Base-by-base conservation (phyloP, 2,329 filamentous ascomycete genomes). In the Alternaria triticimaculans region DNA sequence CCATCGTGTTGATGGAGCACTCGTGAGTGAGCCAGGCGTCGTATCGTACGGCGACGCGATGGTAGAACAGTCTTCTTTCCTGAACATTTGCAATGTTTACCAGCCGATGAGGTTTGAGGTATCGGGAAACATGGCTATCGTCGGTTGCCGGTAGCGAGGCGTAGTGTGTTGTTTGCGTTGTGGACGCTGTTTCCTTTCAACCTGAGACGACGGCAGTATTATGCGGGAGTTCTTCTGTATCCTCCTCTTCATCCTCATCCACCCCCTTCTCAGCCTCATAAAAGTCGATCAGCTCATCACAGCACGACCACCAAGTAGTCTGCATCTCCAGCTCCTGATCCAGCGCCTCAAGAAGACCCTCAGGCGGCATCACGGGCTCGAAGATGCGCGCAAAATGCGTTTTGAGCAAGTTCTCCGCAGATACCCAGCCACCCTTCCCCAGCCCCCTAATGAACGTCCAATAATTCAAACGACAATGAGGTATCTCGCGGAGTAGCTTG, bases 251-350 rank as follows among this genome's bases (percentile, higher is more conserved):
- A n/a, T 11, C 15, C 1, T 2, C 37, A 0, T 41, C 3, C n/a
- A 3, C 18, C 30, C 3, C 21, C 26, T 33, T 15, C 11, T 51
- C 26, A 33, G 6, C 18, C 12, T 51, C 49, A 6, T 21, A 37
- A 11, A 37, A 2, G 3, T 23, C 28, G 21, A 51, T 5, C 2
- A 51, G 49, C 28, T 37, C 49, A 33, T 51, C 28, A 21, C 49
- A 51, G 30, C 49, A 33, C 21, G 49, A 33, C 49, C 49, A 51
- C 49, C 49, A 51, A 23, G 49, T 51, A 33, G 49, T 51, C 49
- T 51, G 49, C 28, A 51, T 51, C 20, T 51, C 49, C 18, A 51
- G 28, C 49, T 51, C 49, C 3, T 21, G 12, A 14, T 51, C 49
- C 21, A 51, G 49, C 2, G 49, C 49, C 49, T 51, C 49, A 15